Conservation (phyloP, 805 yeast genomes). For the Candida ipomoeae region DNA sequence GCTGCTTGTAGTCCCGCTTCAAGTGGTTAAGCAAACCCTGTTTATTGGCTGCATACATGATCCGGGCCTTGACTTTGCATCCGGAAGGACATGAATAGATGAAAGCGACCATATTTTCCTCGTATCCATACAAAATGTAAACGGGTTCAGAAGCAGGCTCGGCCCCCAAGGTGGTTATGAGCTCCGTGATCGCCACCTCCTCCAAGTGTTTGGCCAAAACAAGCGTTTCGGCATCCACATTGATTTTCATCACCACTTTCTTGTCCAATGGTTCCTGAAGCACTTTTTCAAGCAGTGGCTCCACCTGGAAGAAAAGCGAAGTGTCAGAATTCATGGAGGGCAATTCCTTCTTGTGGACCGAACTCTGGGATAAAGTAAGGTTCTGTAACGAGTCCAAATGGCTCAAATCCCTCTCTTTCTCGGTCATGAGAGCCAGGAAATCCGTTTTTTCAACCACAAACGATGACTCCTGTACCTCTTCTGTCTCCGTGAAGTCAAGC, state of each 20-base stretch:
- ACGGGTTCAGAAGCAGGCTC: constrained; percentile 41
- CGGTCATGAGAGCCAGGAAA: constrained; percentile 48
- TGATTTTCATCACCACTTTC: constrained; percentile 49
- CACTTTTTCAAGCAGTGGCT: constrained; percentile 21
- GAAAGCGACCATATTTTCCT: constrained; percentile 45
- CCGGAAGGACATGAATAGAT: constrained; percentile 89
- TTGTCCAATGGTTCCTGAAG: constrained; percentile 14
- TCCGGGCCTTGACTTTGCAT: constrained; percentile 82
- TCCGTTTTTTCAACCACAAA: constrained; percentile 27
- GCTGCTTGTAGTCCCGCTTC: constrained; percentile 28
- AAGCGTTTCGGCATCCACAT: constrained; percentile 43
- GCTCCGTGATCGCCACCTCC: constrained; percentile 18
- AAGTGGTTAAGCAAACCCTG: constrained; percentile 54
- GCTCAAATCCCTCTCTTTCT: constrained; percentile 51
- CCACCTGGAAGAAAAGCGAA: constrained; percentile 14
- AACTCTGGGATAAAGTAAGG: constrained; percentile 23
- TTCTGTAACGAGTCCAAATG: constrained; percentile 38
- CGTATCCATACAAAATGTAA: constrained; percentile 51
- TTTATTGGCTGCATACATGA: constrained; percentile 86
- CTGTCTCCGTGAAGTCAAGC: constrained; percentile 51
- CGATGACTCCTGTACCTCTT: constrained; percentile 50
- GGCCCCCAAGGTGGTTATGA: constrained; percentile 17
- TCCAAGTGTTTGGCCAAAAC: neutral
- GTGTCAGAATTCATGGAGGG: constrained; percentile 31
- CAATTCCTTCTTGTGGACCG: constrained; percentile 21